Percentiles rank a stretch among this genome's conserved stretches.
These are phyloP conservation scores for Maudiozyma barnettii DNA, from an alignment of 805 yeast genomes.

Conservation along the genomic window DNA sequence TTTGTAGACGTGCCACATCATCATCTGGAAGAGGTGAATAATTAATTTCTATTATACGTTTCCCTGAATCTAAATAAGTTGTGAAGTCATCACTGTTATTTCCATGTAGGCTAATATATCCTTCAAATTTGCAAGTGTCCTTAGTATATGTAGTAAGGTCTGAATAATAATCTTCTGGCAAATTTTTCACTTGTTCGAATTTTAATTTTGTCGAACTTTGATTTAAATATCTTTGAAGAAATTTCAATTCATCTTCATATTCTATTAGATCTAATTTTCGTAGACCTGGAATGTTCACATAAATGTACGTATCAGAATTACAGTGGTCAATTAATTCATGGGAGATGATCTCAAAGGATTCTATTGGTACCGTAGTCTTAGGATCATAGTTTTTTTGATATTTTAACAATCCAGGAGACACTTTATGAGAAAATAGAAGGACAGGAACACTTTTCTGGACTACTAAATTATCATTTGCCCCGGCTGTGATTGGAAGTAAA, in stretches of 20 bases:
- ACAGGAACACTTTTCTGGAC: slow-evolving; percentile 13
- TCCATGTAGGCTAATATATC: slow-evolving; percentile 19
- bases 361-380: slow-evolving; percentile 14
- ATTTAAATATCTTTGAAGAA: slow-evolving; percentile 41
- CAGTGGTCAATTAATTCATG: slow-evolving; percentile 34
- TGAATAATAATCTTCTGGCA: slow-evolving; percentile 14
- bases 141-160: slow-evolving; percentile 12
- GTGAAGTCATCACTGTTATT: slow-evolving; percentile 37
- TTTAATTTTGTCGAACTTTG: slow-evolving; percentile 54
- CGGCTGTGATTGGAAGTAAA: not conserved
- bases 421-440: slow-evolving; percentile 13
- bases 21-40: slow-evolving; percentile 41
- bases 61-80: slow-evolving; percentile 53
- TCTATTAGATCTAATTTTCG: slow-evolving; percentile 37
- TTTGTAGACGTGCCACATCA: slow-evolving; percentile 25
- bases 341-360: slow-evolving; percentile 24
- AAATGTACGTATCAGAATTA: slow-evolving; percentile 45
- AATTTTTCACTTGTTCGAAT: slow-evolving; percentile 40
- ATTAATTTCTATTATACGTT: slow-evolving; percentile 52
- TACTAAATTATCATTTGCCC: not conserved
- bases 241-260: slow-evolving; percentile 35
- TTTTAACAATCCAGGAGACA: slow-evolving; percentile 17
- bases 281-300: slow-evolving; percentile 48
- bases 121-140: slow-evolving; percentile 20
- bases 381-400: slow-evolving; percentile 15